Base-by-base conservation (phyloP, 2,329 filamentous ascomycete species). In the Colletotrichum sp. region DNA sequence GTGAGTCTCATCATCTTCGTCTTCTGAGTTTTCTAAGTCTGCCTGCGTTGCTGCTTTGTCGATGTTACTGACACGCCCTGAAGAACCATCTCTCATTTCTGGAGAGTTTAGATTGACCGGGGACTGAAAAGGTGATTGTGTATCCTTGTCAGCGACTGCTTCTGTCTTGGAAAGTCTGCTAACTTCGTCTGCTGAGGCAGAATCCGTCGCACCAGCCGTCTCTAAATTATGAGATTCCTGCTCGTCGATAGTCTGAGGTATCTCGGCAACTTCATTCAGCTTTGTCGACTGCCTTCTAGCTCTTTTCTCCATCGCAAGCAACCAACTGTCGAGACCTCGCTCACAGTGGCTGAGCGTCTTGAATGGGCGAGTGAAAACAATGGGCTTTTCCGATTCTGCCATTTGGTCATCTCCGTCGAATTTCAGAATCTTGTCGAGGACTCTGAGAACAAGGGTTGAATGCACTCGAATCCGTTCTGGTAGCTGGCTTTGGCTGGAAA, bases 341-440 rank as follows among this genome's bases (percentile, higher is more conserved):
- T 61, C 9, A 4, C 58, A 61, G 28, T 61, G 6, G 10, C 24
- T 61, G 8, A 61, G 26, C 1, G 30, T 3, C 9, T 61, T 61
- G 58, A 61, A 34, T 8, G 58, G 58, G 1, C 58, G 24, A 18
- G 58, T 61, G 28, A 61, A 61, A 1, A 61, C 58, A 0, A 61
- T 28, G 6, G 58, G 58, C 26, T 8, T 28, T 13, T 30, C 10
- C 1, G 6, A 7, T 15, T 8, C 12, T 7, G 18, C 18, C 24
- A 13, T 32, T 2, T 2, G 2, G 1, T n/a, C 2, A 12, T 34
- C 15, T 2, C 7, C 58, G 2, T 0, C 3, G 0, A 18, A n/a
- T 4, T 30, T 30, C 0, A 61, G 58, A 18, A 61, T 61, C 2
- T 61, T 61, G 3, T 61, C 26, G 16, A 61, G 58, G 21, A 61